phyloP scores from a whole-genome alignment of 2,329 filamentous ascomycete genomes.

The Cordyceps militaris region DNA sequence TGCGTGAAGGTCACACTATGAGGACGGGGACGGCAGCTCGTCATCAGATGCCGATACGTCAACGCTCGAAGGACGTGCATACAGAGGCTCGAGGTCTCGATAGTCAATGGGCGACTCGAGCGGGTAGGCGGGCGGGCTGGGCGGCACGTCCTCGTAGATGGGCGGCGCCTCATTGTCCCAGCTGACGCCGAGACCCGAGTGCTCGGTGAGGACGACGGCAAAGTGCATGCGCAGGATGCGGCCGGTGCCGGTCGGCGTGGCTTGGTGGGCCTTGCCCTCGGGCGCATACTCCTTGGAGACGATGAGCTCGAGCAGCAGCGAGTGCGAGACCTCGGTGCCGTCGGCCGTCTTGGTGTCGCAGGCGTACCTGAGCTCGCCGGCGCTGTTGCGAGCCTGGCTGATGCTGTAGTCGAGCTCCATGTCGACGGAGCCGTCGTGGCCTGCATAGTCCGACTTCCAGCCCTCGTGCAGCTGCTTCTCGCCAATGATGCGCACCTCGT shows the following conservation, averaged over 20 bases:
- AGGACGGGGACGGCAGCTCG: neutral
- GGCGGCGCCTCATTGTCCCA: constrained; percentile 97
- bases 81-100: constrained; percentile 33
- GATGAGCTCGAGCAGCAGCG: constrained; percentile 85
- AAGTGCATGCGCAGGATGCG: constrained; percentile 92
- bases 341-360: constrained; percentile 71
- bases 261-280: constrained; percentile 57
- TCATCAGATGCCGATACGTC: constrained; percentile 5
- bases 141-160: constrained; percentile 87
- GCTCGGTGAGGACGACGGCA: constrained; percentile 71
- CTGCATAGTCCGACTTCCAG: constrained; percentile 70
- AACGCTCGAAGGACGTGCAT: constrained; percentile 17
- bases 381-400: constrained; percentile 35
- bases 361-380: constrained; percentile 52
- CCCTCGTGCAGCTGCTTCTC: constrained; percentile 75
- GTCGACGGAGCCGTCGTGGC: constrained; percentile 49
- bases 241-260: constrained; percentile 82
- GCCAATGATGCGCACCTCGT: constrained; percentile 70
- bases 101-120: constrained; percentile 31
- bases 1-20: neutral
- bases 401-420: constrained; percentile 66
- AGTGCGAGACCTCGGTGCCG: constrained; percentile 74
- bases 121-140: constrained; percentile 68
- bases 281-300: constrained; percentile 85
- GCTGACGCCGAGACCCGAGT: constrained; percentile 78